Base-by-base conservation (phyloP, 1,139 yeast species). In the Pichia sp. region DNA sequence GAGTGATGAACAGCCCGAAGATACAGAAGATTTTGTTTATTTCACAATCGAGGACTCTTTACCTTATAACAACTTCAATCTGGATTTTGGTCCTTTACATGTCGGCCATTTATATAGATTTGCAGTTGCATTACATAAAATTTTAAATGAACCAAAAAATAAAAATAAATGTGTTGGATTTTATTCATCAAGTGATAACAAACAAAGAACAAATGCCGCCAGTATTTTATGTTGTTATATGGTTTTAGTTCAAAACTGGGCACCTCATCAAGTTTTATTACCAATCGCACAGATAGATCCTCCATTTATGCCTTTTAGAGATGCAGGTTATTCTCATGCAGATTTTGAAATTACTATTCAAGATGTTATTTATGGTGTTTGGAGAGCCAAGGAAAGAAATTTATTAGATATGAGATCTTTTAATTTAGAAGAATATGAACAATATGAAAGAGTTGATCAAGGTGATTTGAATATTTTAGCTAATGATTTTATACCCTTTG, bases 371-470 rank as follows among this genome's bases (percentile, higher is more conserved):
- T 91, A 91, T 56, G 98, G 94, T 10, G 79, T 93, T 62, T 91
- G 98, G 98, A 73, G 96, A 55, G 98, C 98, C n/a, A 91, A 91
- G 59, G 96, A 89, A 59, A 74, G 93, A 57, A 83, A 86, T 4
- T 77, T 91, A 72, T 69, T 91, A 39, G 96, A 91, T 57, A 70
- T 91, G 57, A 84, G 93, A 42, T 69, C 75, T n/a, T 89, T 91
- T 65, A 85, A 89, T 59, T 69, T 91, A 49, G 97, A 91, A 60
- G 95, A 87, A 56, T 84, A 91, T 60, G 98, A 91, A 63, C 84
- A 80, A 56, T 89, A 86, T 58, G 98, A 91, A 62, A 70, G 95
- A 47, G 98, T 91, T 4, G 98, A 91, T 60, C 93, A 89, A 61
- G 98, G 98, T 47, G 98, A 91, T 63, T 86, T 91, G 59, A 91